A percentile compares a stretch with the other conserved stretches of the same genome.
Evolutionary conservation across 805 yeast species (phyloP).

Genomic region (Kodamaea kakaduensis): DNA sequence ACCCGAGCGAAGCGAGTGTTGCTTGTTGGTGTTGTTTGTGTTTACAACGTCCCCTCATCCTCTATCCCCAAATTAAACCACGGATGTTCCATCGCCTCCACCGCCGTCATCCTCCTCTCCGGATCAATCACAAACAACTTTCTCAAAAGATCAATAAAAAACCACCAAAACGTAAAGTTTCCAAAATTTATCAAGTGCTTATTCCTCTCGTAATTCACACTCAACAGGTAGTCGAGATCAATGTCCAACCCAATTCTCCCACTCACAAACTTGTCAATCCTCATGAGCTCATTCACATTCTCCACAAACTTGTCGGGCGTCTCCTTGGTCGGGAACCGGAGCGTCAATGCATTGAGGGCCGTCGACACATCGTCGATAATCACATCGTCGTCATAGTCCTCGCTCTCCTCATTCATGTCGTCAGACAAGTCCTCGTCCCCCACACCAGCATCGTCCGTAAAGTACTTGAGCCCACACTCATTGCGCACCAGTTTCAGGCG

Average conservation of each 20-base stretch:
- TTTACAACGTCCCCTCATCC: slow-evolving; percentile 39
- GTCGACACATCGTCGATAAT: slow-evolving; percentile 30
- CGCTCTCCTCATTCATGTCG: slow-evolving; percentile 20
- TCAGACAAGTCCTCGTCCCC: slow-evolving; percentile 7
- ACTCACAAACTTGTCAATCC: slow-evolving; percentile 44
- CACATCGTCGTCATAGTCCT: slow-evolving; percentile 28
- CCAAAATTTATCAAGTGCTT: slow-evolving; percentile 47
- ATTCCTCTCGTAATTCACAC: slow-evolving; percentile 35
- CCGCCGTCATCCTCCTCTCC: slow-evolving; percentile 34
- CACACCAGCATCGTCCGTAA: slow-evolving; percentile 22
- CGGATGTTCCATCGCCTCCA: slow-evolving; percentile 43
- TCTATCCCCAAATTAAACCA: slow-evolving; percentile 47
- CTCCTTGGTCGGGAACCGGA: slow-evolving; percentile 36
- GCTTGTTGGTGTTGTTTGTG: too few species aligned
- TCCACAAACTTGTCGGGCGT: slow-evolving; percentile 38
- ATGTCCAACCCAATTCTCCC: slow-evolving; percentile 38
- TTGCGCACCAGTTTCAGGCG: slow-evolving; percentile 31
- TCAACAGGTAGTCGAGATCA: slow-evolving; percentile 36
- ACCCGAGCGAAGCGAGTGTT: too few species aligned
- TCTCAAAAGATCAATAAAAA: slow-evolving; percentile 47
- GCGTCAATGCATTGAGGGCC: slow-evolving; percentile 21
- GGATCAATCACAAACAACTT: slow-evolving; percentile 40
- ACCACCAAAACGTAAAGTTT: slow-evolving; percentile 78
- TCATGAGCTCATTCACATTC: slow-evolving; percentile 37
- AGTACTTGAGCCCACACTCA: slow-evolving; percentile 39